phyloP scores from a whole-genome alignment of 441 rosid genomes.

The Melastoma candidum region DNA sequence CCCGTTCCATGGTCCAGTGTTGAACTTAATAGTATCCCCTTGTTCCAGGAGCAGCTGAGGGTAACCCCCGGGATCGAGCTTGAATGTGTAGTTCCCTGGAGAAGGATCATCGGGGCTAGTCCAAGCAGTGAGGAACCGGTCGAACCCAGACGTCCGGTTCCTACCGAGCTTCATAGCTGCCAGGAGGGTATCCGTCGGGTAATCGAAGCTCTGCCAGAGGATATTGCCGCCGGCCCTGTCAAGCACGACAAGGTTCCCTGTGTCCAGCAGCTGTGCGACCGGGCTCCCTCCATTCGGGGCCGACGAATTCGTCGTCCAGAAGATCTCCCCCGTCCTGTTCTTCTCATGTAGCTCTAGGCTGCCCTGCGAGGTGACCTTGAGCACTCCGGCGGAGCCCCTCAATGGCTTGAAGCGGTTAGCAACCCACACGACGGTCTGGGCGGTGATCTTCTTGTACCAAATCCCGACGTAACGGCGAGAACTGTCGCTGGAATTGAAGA shows the following conservation, averaged over 20 bases:
- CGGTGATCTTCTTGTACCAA: neutral
- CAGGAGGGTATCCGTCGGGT: neutral
- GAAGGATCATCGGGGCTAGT: conserved; percentile 4
- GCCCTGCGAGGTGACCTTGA: neutral
- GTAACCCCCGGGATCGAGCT: conserved; percentile 1
- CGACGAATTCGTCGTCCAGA: conserved; percentile 1
- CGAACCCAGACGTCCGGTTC: conserved; percentile 3
- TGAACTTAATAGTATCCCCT: neutral
- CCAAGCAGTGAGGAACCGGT: conserved; percentile 5
- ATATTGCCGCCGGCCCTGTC: neutral
- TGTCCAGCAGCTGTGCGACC: neutral
- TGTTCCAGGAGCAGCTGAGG: conserved; percentile 1
- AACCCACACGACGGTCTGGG: neutral
- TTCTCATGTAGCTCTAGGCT: neutral
- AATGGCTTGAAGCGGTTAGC: neutral
- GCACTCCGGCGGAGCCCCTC: neutral
- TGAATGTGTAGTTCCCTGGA: neutral
- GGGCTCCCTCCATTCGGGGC: too few relatives aligned
- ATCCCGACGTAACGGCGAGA: conserved; percentile 1
- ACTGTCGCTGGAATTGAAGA: neutral
- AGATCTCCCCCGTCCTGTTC: neutral
- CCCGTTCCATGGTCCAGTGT: conserved; percentile 7
- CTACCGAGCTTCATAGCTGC: neutral
- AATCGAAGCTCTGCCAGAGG: conserved; percentile 8
- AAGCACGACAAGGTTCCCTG: neutral